phyloP scores from a whole-genome alignment of 176 grass and related monocot species.

The Oryza meridionalis region DNA sequence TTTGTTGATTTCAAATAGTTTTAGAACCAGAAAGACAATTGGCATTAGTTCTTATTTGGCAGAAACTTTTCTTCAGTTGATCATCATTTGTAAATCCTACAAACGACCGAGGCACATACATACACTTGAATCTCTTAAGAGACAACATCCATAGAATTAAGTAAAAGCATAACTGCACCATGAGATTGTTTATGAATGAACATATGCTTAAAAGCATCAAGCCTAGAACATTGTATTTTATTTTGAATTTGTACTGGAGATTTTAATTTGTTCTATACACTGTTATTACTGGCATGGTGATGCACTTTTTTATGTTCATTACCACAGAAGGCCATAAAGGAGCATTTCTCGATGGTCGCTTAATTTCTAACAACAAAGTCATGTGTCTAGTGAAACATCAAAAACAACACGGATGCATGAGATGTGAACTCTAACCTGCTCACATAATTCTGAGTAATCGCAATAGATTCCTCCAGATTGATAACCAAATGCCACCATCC shows the following conservation, averaged over 20 bases:
- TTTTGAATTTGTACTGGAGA: neutral
- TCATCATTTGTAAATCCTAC: neutral
- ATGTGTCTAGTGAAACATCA: neutral
- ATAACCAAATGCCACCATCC: constrained; percentile 99
- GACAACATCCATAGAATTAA: constrained; percentile 2
- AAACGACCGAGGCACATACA: neutral
- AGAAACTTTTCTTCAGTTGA: neutral
- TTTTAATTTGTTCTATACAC: neutral
- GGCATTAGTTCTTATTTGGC: neutral
- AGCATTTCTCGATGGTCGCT: neutral
- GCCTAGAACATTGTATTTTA: neutral
- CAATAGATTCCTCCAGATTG: constrained; percentile 94
- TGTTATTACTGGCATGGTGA: neutral
- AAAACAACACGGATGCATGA: neutral
- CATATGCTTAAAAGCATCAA: neutral
- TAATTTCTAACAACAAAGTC: neutral
- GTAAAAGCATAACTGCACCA: neutral
- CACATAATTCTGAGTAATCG: constrained; percentile 95
- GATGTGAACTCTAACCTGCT: constrained; percentile 60
- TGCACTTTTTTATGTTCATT: neutral
- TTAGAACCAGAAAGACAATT: neutral
- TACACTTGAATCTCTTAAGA: neutral
- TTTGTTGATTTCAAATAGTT: neutral
- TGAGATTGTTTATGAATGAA: neutral
- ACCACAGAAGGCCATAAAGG: neutral